These are phyloP conservation scores for Trametes polyzona DNA, from an alignment of 1,284 basidiomycete genomes.

Conservation along the genomic window DNA sequence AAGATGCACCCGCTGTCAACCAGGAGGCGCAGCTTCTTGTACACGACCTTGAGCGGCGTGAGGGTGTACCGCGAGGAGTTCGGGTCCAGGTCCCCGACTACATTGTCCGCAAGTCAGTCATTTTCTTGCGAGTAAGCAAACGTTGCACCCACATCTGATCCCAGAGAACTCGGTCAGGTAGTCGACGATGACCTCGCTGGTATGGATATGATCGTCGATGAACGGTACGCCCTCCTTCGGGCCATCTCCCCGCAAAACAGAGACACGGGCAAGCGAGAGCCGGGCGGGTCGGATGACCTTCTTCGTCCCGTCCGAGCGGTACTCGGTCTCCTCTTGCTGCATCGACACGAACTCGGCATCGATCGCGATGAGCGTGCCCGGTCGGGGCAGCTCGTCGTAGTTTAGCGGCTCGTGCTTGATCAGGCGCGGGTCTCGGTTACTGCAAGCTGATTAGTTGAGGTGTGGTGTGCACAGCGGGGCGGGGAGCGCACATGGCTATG, in stretches of 20 bases:
- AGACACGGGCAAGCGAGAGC: slow-evolving; percentile 92
- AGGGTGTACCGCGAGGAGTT: slow-evolving; percentile 84
- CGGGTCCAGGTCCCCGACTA: slow-evolving; percentile 93
- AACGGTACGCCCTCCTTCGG: slow-evolving; percentile 83
- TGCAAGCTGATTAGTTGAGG: slow-evolving; percentile 31
- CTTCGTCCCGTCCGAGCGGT: slow-evolving; percentile 92
- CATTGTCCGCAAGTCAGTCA: not conserved
- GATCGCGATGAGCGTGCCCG: slow-evolving; percentile 90
- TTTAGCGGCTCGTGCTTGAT: slow-evolving; percentile 82
- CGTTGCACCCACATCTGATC: slow-evolving; percentile 79
- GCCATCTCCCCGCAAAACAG: slow-evolving; percentile 89
- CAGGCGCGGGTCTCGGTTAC: slow-evolving; percentile 73
- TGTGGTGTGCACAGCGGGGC: too few species aligned
- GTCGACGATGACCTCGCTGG: slow-evolving; percentile 93
- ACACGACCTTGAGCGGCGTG: slow-evolving; percentile 94
- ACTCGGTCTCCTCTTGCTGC: slow-evolving; percentile 97
- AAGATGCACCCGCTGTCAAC: slow-evolving; percentile 97
- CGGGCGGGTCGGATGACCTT: slow-evolving; percentile 91
- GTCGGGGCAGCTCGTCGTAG: slow-evolving; percentile 80
- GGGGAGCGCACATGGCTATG: slow-evolving; percentile 71
- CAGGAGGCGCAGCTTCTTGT: slow-evolving; percentile 95
- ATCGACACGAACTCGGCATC: slow-evolving; percentile 98
- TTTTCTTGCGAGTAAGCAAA: not conserved
- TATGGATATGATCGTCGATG: slow-evolving; percentile 98
- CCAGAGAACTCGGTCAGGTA: slow-evolving; percentile 98